phyloP scores from a whole-genome alignment of 257 asterid genomes.

The Leptodermis oblonga region DNA sequence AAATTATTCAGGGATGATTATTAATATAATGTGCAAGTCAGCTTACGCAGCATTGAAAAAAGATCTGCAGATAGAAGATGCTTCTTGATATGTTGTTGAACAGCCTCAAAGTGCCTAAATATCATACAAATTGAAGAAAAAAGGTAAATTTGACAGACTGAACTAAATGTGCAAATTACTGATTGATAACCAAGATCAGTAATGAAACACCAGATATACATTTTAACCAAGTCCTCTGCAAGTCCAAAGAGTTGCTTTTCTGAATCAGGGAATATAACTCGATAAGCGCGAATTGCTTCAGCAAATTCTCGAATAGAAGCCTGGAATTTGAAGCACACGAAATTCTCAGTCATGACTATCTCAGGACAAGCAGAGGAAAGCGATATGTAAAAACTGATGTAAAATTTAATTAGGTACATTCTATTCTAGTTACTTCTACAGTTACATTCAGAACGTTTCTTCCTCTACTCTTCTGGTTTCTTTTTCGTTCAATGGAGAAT shows the following conservation, averaged over 20 bases:
- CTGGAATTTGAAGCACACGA: slow-evolving; percentile 33
- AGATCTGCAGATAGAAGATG: slow-evolving; percentile 56
- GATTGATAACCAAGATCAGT: neutral
- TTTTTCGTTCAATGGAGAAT: neutral
- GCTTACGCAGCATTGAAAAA: slow-evolving; percentile 71
- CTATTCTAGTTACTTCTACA: neutral
- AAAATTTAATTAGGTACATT: neutral
- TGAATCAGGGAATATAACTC: slow-evolving; percentile 81
- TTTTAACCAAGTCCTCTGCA: slow-evolving; percentile 65
- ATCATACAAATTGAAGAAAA: slow-evolving; percentile 1
- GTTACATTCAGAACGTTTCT: neutral
- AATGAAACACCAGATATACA: slow-evolving; percentile 31
- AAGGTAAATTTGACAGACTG: neutral
- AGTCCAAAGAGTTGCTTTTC: slow-evolving; percentile 83
- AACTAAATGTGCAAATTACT: neutral
- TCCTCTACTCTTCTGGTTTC: neutral
- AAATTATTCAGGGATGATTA: neutral
- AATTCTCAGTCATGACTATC: neutral
- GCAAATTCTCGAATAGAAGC: slow-evolving; percentile 85
- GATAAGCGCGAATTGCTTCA: slow-evolving; percentile 94
- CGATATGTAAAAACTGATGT: neutral
- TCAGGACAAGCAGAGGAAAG: neutral
- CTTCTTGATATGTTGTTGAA: slow-evolving; percentile 56
- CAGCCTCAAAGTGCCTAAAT: slow-evolving; percentile 80
- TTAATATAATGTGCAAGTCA: slow-evolving; percentile 18